Evolutionary conservation across 306 rosid genomes (phyloP).

Genomic region (Fragaria iinumae): DNA sequence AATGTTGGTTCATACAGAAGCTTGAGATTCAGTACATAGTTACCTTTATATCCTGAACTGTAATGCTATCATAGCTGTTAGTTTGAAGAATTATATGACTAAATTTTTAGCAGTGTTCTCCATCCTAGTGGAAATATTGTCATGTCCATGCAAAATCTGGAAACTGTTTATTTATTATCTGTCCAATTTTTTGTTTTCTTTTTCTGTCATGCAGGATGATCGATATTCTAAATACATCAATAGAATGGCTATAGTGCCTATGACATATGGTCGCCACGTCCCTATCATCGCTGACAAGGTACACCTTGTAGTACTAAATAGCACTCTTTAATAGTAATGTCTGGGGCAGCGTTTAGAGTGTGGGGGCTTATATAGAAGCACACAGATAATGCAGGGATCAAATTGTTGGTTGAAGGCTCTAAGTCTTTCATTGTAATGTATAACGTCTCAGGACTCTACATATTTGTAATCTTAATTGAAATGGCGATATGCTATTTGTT

Average conservation of each 20-base stretch:
- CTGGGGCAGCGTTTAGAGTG: neutral
- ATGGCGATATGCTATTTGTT: neutral
- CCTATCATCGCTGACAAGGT: slow-evolving; percentile 91
- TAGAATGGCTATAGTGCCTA: slow-evolving; percentile 89
- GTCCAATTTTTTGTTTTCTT: neutral
- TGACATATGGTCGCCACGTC: slow-evolving; percentile 91
- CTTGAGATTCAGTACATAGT: neutral
- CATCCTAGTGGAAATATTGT: neutral
- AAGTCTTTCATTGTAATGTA: neutral
- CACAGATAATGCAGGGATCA: neutral
- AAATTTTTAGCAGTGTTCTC: neutral
- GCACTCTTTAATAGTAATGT: neutral
- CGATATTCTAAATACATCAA: slow-evolving; percentile 79
- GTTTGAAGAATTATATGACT: neutral
- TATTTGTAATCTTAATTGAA: neutral
- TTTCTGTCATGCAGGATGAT: slow-evolving; percentile 65
- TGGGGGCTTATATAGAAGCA: neutral
- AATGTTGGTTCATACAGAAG: neutral
- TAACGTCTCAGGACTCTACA: neutral
- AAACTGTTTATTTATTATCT: neutral
- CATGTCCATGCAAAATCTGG: neutral
- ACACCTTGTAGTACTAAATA: slow-evolving; percentile 3
- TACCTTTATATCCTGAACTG: neutral
- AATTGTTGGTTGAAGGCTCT: neutral
- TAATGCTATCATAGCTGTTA: neutral